A percentile compares a stretch with the other conserved stretches of the same genome.
These are phyloP conservation scores for Saccharomycopsis capsularis DNA, from an alignment of 805 yeast species.

Conservation along the genomic window DNA sequence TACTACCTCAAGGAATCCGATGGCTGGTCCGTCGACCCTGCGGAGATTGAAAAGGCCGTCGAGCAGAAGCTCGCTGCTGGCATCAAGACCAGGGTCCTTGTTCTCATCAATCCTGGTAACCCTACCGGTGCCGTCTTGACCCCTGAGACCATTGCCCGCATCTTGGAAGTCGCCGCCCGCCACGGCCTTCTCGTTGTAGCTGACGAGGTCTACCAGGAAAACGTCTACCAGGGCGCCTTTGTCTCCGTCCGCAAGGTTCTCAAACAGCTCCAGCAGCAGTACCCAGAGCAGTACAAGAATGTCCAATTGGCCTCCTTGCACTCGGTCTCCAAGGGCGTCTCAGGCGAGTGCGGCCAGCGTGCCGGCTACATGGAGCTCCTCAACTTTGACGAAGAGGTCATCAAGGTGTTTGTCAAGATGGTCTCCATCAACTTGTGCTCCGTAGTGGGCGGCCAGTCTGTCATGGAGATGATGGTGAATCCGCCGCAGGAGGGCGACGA, in stretches of 20 bases:
- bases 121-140: conserved; percentile 89
- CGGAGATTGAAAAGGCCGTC: conserved; percentile 48
- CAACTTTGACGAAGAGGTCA: conserved; percentile 68
- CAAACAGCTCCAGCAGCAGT: conserved; percentile 47
- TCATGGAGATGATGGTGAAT: conserved; percentile 86
- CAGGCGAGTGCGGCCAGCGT: conserved; percentile 99
- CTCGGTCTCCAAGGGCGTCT: conserved; percentile 95
- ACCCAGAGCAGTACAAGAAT: conserved; percentile 47
- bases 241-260: conserved; percentile 78
- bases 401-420: conserved; percentile 68
- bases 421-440: conserved; percentile 92
- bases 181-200: conserved; percentile 84
- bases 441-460: conserved; percentile 89
- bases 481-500: conserved; percentile 80
- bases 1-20: conserved; percentile 76
- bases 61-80: conserved; percentile 34
- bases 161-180: conserved; percentile 76
- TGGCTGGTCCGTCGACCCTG: conserved; percentile 78
- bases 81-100: conserved; percentile 67
- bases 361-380: conserved; percentile 97
- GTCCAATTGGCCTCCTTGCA: conserved; percentile 91
- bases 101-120: conserved; percentile 95
- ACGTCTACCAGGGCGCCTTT: conserved; percentile 76
- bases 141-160: conserved; percentile 56
- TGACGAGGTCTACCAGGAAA: conserved; percentile 97